phyloP scores from a whole-genome alignment of 345 rosid species.

The Dimocarpus longan region DNA sequence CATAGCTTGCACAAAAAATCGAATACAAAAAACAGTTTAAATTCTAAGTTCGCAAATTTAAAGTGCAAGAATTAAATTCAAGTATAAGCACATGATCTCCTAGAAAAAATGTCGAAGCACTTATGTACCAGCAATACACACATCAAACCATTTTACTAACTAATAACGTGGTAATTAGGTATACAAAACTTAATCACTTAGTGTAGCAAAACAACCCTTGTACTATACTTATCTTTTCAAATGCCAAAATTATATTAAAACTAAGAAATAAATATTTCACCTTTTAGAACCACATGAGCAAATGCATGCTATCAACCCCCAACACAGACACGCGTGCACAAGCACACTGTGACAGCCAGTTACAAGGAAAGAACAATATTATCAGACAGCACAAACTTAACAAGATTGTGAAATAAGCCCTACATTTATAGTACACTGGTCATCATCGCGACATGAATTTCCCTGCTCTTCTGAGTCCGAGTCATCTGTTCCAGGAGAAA shows the following conservation, averaged over 20 bases:
- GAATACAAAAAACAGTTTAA: background rate
- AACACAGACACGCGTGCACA: background rate
- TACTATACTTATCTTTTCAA: background rate
- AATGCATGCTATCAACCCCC: background rate
- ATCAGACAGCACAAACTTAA: constrained; percentile 4
- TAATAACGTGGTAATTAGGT: background rate
- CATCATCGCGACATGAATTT: constrained; percentile 22
- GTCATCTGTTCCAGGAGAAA: constrained; percentile 30
- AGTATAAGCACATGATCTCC: background rate
- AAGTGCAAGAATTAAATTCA: background rate
- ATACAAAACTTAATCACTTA: background rate
- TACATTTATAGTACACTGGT: constrained; percentile 38
- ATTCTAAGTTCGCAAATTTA: background rate
- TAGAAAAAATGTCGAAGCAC: background rate
- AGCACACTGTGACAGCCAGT: background rate
- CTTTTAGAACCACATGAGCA: background rate
- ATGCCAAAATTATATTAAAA: background rate
- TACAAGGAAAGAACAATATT: background rate
- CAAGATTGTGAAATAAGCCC: constrained; percentile 24
- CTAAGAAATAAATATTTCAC: background rate
- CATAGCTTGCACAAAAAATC: background rate
- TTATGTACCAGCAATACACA: background rate
- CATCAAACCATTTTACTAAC: background rate
- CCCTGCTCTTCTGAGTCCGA: constrained; percentile 32
- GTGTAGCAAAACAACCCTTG: background rate